A percentile compares a stretch with the other conserved stretches of the same genome.
Conservation (phyloP, 2,329 filamentous ascomycete species). For the Neoarthrinium moseri region DNA sequence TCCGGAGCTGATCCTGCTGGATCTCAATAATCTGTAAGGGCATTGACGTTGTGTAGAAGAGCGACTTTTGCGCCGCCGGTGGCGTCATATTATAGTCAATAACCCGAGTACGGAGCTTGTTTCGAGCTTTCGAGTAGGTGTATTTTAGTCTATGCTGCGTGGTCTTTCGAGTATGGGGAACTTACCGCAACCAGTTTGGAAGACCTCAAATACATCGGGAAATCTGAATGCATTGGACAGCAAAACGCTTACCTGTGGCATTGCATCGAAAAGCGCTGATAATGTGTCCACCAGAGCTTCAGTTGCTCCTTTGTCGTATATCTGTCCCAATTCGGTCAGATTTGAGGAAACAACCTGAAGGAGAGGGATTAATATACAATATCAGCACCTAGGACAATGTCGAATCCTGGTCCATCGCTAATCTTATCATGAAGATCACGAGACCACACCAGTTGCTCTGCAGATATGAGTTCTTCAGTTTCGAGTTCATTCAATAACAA, state of each 20-base stretch:
- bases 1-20: neutral
- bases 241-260: conserved; percentile 56
- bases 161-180: neutral
- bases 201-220: conserved; percentile 63
- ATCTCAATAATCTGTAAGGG: conserved; percentile 6
- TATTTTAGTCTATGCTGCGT: no score
- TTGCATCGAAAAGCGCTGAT: conserved; percentile 56
- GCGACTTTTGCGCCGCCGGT: neutral
- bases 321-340: conserved; percentile 31
- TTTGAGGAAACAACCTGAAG: neutral
- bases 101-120: neutral
- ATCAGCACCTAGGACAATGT: conserved; percentile 73
- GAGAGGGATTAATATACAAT: conserved; percentile 35
- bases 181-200: conserved; percentile 29
- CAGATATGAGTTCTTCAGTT: neutral
- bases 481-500: conserved; percentile 48
- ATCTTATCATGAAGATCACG: neutral
- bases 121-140: neutral
- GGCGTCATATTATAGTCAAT: neutral
- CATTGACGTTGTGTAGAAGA: conserved; percentile 7
- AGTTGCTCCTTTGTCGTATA: conserved; percentile 67
- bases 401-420: conserved; percentile 43
- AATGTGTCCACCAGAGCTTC: conserved; percentile 65
- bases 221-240: conserved; percentile 73
- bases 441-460: neutral